Evolutionary conservation across 2,329 filamentous ascomycete species (phyloP).

Genomic region (Aureobasidium namibiae): DNA sequence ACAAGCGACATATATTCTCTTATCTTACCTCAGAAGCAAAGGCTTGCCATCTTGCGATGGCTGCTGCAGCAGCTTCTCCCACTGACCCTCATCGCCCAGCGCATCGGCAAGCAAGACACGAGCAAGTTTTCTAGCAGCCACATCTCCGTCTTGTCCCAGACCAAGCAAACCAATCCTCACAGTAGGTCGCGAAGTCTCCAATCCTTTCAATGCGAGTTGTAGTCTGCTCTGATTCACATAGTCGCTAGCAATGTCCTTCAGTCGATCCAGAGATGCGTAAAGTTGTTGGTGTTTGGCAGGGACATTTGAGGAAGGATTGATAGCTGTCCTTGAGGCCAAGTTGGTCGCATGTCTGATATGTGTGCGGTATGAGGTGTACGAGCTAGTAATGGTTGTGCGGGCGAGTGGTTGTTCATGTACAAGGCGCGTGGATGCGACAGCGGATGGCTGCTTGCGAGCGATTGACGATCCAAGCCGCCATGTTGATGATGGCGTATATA

Average conservation of each 20-base stretch:
- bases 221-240: constrained; percentile 61
- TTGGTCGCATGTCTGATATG: constrained; percentile 15
- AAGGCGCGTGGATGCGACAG: not conserved
- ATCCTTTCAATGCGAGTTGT: constrained; percentile 60
- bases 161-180: constrained; percentile 47
- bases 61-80: constrained; percentile 35
- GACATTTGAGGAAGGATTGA: constrained; percentile 46
- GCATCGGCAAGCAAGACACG: constrained; percentile 48
- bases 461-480: constrained; percentile 18
- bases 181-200: constrained; percentile 46
- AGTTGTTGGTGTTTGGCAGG: constrained; percentile 49
- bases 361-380: not conserved
- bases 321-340: constrained; percentile 43
- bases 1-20: not conserved
- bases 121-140: constrained; percentile 56
- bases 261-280: constrained; percentile 48
- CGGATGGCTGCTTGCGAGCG: not conserved
- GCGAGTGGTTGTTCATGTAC: not conserved
- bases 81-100: constrained; percentile 31
- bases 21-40: constrained; percentile 32
- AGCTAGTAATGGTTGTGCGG: not conserved
- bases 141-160: constrained; percentile 25
- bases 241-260: constrained; percentile 53
- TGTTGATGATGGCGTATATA: constrained; percentile 22
- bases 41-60: constrained; percentile 27